Base-by-base conservation (phyloP, 148 eudicot species). In the Fallopia convolvulus region DNA sequence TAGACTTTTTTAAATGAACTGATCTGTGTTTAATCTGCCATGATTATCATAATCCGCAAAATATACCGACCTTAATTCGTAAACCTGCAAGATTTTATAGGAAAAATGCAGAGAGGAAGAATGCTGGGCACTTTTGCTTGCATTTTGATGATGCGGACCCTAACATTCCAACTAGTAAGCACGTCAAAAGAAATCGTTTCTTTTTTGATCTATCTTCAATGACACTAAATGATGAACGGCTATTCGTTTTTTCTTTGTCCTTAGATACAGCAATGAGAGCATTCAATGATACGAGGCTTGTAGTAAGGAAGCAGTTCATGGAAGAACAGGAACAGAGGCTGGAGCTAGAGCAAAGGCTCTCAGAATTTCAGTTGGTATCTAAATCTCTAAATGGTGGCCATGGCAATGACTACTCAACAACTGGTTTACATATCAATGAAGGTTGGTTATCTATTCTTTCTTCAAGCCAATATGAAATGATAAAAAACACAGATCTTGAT, bases 351-450 rank as follows among this genome's bases (percentile, higher is more conserved):
- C n/a, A 33, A 42, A 73, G 75, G 55, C 53, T 44, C 49, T 85
- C 88, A 2, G 85, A 85, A 41, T 40, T 92, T 46, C 89, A 85
- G 74, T n/a, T 89, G 53, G 83, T 77, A 32, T 77, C 61, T 52
- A 82, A 77, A 61, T 17, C 52, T 46, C 33, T 44, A 12, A 15
- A 52, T 4, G 32, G 23, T 20, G 17, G 33, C 55, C 55, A 21
- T 46, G 10, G 53, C 11, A 44, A n/a, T 73, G 53, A 0, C 55
- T 48, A 73, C n/a, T 46, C 75, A 1, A 73, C 39, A 48, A 17
- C 75, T 44, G 75, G 33, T 17, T 73, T 46, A 26, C 8, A 72
- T 81, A 77, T 55, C 33, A 20, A 21, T 21, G 15, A 42, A 46
- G 75, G 75, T 73, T 73, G 8, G 36, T 73, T 44, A 9, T 20